These are phyloP conservation scores for Fusarium sp. DNA, from an alignment of 2,329 filamentous ascomycete genomes.

Conservation along the genomic window DNA sequence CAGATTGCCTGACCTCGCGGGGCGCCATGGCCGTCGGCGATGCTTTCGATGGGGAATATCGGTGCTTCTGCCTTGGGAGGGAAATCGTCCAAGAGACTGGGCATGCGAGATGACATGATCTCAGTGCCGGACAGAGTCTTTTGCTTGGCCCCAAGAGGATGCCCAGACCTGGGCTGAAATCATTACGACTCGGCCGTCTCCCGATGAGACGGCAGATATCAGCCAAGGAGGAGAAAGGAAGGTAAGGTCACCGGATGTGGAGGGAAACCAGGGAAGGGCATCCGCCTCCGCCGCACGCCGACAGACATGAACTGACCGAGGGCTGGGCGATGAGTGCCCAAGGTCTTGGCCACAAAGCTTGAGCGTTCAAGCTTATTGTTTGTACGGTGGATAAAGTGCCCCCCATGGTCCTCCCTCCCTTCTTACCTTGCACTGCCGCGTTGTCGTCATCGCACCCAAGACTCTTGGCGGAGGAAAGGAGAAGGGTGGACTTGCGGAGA, in stretches of 20 bases:
- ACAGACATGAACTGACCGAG: constrained; percentile 16
- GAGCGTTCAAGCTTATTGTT: constrained; percentile 29
- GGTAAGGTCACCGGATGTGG: constrained; percentile 14
- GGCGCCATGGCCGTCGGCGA: constrained; percentile 1
- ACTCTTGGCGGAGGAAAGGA: constrained; percentile 34
- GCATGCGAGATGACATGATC: constrained; percentile 12
- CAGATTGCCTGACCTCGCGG: constrained; percentile 8
- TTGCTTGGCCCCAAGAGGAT: not conserved
- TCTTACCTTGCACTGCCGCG: constrained; percentile 42
- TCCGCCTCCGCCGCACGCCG: not conserved
- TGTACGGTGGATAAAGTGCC: constrained; percentile 11
- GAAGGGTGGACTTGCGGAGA: constrained; percentile 10
- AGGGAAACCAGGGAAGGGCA: constrained; percentile 18
- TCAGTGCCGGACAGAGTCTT: not conserved
- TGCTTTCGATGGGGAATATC: not conserved
- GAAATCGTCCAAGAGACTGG: not conserved
- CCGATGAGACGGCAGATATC: not conserved
- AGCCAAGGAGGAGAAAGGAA: not conserved
- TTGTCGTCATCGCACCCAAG: constrained; percentile 40
- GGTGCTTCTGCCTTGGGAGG: not conserved
- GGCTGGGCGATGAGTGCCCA: constrained; percentile 10
- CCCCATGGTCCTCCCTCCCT: not conserved
- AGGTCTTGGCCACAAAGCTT: constrained; percentile 40
- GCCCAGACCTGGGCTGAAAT: constrained; percentile 6
- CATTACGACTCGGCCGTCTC: not conserved